Evolutionary conservation across 176 grass and related monocot genomes (phyloP).

Genomic region (Aegilops bicornis): DNA sequence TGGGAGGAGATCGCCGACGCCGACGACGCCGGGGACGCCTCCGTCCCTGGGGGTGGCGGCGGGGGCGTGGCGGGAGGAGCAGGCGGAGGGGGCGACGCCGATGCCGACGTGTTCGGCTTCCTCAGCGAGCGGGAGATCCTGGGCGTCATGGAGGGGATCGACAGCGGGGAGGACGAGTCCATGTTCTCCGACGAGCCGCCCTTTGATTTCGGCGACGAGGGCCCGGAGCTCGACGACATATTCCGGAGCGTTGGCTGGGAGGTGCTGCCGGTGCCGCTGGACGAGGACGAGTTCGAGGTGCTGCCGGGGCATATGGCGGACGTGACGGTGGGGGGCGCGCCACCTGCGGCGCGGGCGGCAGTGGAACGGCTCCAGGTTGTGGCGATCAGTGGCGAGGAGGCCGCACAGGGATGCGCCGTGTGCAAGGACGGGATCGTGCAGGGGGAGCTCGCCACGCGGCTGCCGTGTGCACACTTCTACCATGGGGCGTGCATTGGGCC

Average conservation of each 20-base stretch:
- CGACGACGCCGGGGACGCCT: not conserved
- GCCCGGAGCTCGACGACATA: constrained; percentile 38
- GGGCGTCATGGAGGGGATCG: constrained; percentile 50
- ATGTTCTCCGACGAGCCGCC: constrained; percentile 51
- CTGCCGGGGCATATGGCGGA: constrained; percentile 50
- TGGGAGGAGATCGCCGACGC: constrained; percentile 65
- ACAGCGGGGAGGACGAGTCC: constrained; percentile 46
- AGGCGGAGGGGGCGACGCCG: not conserved
- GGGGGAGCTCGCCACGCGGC: constrained; percentile 51
- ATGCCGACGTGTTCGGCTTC: constrained; percentile 34
- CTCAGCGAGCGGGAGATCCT: constrained; percentile 59
- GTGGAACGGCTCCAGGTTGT: constrained; percentile 59
- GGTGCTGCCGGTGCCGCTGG: constrained; percentile 47
- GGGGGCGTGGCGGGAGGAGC: not conserved
- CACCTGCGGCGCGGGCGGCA: constrained; percentile 49
- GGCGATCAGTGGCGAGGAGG: constrained; percentile 31
- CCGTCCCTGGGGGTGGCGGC: not conserved
- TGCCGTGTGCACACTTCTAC: constrained; percentile 69
- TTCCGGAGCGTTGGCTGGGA: constrained; percentile 51
- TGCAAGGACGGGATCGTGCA: constrained; percentile 67
- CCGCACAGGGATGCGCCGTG: constrained; percentile 38
- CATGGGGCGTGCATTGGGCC: constrained; percentile 61
- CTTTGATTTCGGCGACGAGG: constrained; percentile 40
- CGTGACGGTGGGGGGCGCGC: constrained; percentile 32
- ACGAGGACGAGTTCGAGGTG: constrained; percentile 55